Percentiles rank a stretch among this genome's conserved stretches.
These are phyloP conservation scores for Gliomastix tumulicola DNA, from an alignment of 2,329 filamentous ascomycete genomes.

Conservation along the genomic window DNA sequence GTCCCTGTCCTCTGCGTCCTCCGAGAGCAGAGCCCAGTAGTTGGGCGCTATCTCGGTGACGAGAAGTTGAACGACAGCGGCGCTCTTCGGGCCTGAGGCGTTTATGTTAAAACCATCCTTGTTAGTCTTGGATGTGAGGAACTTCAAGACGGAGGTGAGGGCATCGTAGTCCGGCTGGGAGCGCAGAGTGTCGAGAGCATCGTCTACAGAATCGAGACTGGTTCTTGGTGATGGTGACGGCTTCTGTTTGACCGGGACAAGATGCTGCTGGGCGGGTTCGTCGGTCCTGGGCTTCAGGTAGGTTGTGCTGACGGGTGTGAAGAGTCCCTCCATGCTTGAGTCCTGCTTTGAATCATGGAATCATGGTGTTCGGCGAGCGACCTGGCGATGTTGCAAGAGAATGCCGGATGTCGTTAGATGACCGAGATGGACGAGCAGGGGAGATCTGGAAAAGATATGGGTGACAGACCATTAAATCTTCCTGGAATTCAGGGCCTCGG, in stretches of 20 bases:
- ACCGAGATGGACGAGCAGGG: too few relatives aligned
- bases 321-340: slow-evolving; percentile 55
- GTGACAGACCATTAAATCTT: too few relatives aligned
- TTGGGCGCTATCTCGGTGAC: slow-evolving; percentile 71
- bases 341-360: too few relatives aligned
- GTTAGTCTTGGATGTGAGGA: slow-evolving; percentile 29
- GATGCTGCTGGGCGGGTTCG: slow-evolving; percentile 22
- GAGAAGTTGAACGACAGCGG: slow-evolving; percentile 69
- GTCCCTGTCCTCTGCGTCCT: slow-evolving; percentile 28
- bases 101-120: too few relatives aligned
- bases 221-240: too few relatives aligned
- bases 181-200: slow-evolving; percentile 53
- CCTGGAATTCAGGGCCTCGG: too few relatives aligned
- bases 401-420: too few relatives aligned
- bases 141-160: slow-evolving; percentile 44
- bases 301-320: slow-evolving; percentile 46
- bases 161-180: slow-evolving; percentile 54
- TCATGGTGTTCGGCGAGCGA: too few relatives aligned
- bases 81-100: slow-evolving; percentile 46
- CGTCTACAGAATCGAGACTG: too few relatives aligned
- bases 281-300: slow-evolving; percentile 31
- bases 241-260: slow-evolving; percentile 24
- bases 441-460: too few relatives aligned
- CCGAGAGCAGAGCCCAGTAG: slow-evolving; percentile 65
- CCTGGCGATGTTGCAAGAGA: too few relatives aligned